A percentile compares a stretch with the other conserved stretches of the same genome.
Conservation (phyloP, 495 filamentous ascomycete genomes). For the Podospora sp. region DNA sequence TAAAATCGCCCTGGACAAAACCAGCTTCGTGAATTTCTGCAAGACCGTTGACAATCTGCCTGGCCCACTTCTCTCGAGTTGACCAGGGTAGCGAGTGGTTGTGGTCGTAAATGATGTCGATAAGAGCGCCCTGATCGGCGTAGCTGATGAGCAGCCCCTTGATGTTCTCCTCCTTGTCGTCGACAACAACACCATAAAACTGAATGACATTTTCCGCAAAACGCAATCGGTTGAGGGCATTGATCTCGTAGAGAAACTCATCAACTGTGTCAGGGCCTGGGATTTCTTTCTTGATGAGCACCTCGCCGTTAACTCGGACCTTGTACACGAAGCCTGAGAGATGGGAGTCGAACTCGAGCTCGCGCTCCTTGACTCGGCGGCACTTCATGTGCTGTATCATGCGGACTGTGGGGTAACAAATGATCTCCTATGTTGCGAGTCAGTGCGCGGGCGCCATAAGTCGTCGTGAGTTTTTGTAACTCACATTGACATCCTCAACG, state of each 20-base stretch:
- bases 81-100: conserved; percentile 69
- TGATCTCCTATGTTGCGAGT: conserved; percentile 64
- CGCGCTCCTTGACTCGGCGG: conserved; percentile 66
- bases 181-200: conserved; percentile 87
- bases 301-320: conserved; percentile 66
- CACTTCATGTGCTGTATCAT: conserved; percentile 77
- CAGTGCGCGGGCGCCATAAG: conserved; percentile 17
- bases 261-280: conserved; percentile 95
- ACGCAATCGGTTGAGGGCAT: conserved; percentile 80
- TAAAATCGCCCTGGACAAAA: conserved; percentile 98
- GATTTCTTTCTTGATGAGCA: conserved; percentile 97
- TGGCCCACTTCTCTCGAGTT: conserved; percentile 85
- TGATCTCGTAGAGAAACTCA: conserved; percentile 97
- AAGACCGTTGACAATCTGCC: conserved; percentile 87
- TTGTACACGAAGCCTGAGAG: conserved; percentile 98
- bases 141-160: conserved; percentile 91
- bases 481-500: conserved; percentile 87
- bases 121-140: conserved; percentile 83
- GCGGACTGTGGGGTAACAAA: conserved; percentile 77
- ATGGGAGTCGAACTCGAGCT: conserved; percentile 84
- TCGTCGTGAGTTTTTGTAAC: conserved; percentile 23
- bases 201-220: conserved; percentile 77
- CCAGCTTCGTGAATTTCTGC: conserved; percentile 94
- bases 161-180: conserved; percentile 71
- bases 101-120: conserved; percentile 85